Evolutionary conservation across 352 stramenopile genomes (phyloP), one percentile per base, ranked within the genome.

Genomic region (Pythium sp.): DNA sequence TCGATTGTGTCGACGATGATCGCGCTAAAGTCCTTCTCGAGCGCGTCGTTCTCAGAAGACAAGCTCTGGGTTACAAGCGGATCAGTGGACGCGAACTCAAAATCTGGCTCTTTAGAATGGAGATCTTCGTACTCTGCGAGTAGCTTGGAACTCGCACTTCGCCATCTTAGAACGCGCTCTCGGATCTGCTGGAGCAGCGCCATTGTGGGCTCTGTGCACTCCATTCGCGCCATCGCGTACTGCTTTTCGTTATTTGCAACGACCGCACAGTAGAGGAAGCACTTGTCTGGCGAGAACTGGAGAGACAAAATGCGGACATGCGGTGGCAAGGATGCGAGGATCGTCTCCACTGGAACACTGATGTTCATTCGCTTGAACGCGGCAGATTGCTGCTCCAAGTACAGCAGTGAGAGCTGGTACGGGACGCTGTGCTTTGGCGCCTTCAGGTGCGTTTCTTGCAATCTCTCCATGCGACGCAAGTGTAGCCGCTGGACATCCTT

Each of bases 211-310:
- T 72, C 75, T 0, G 78, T 89, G 34, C 84, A 89, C 62, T 93
- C 84, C 74, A 93, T 91, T 0, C 84, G 70, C 5, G 74, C 74
- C 22, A 91, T 76, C 0, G 75, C 79, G 28, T 72, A 78, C 15
- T 75, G 66, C 28, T 81, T 83, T 28, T 89, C 77, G 11, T 63
- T 71, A 22, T 53, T 78, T 0, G 69, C 69, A 2, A 82, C 68
- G 30, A 91, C 28, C 1, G 73, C 78, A 3, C 73, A 80, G 43
- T 87, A 93, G 9, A 95, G 59, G 41, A 89, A 93, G 43, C 79
- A 87, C 2, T 71, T 73, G 53, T 95, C 84, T 5, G 78, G 79
- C 4, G 87, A 93, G 24, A 94, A 79, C 59, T 93, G 87, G 5
- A 93, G 74, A 49, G 73, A 78, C 24, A 93, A 24, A 0, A 93